Base-by-base conservation (phyloP, 441 rosid genomes). In the Populus hybrid region DNA sequence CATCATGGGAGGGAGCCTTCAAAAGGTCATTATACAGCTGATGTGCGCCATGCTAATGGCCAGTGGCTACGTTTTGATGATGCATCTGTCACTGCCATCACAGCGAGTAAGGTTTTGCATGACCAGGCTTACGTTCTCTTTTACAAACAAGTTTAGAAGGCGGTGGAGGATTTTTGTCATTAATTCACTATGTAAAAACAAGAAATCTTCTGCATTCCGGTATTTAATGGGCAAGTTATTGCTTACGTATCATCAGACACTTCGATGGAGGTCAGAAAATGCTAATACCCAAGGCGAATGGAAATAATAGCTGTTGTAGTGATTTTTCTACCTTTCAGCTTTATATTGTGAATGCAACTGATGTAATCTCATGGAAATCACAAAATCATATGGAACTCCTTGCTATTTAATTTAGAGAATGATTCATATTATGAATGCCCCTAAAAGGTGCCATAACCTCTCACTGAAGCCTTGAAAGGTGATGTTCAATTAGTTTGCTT, bases 1-100 rank as follows among this genome's bases (percentile, higher is more conserved):
- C 99, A 95, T 88, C 98, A 92, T 42, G 99, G 99, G 67, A 79
- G 94, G 81, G 99, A 95, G 64, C 97, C 97, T 9, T 92, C 97
- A 0, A 94, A 90, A 86, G 99, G 99, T 35, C 99, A 95, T 84
- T 95, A 95, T 71, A 94, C 98, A 3, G 85, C 99, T 1, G 99
- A 95, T 85, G 93, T 92, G 9, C 87, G 93, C 18, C 81, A 84
- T 59, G 82, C 85, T 50, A 90, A 90, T 65, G 84, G 89, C 71
- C 97, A 89, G 72, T 95, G 99, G 99, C 84, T 95, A n/a, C 91
- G 88, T 28, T 94, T 90, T 63, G 97, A 95, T 67, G 99, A 95
- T 87, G 91, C 97, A 26, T 90, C 89, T 61, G 98, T 95, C 63
- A 84, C 88, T 40, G 85, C 90, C 21, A 91, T 95, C 64, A 87